These are phyloP conservation scores for Solanum dulcamara DNA, from an alignment of 257 asterid genomes.

Conservation along the genomic window DNA sequence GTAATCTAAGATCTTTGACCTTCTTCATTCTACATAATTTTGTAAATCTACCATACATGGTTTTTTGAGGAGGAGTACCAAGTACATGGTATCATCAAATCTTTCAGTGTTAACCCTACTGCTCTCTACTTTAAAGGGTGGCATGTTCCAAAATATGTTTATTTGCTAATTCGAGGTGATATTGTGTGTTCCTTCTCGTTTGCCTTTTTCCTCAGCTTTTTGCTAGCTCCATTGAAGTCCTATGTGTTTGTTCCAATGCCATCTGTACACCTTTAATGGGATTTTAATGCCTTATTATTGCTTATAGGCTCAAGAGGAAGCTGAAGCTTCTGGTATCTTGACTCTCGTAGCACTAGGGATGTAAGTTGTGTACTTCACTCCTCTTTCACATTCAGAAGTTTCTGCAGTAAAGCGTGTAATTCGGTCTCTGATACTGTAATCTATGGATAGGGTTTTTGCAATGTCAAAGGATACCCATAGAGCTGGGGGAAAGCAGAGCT, in stretches of 20 bases:
- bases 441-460: neutral
- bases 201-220: neutral
- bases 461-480: neutral
- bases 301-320: slow-evolving; percentile 6
- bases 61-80: no score
- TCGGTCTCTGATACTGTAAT: neutral
- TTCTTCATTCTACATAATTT: neutral
- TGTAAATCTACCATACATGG: neutral
- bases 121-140: neutral
- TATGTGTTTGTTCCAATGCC: neutral
- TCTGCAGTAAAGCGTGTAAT: neutral
- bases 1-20: neutral
- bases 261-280: neutral
- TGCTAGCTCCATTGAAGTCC: neutral
- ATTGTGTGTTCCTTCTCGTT: neutral
- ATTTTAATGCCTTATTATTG: neutral
- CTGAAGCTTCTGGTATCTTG: slow-evolving; percentile 5
- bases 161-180: neutral
- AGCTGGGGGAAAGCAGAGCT: slow-evolving; percentile 4
- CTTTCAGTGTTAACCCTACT: neutral
- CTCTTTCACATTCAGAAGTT: neutral
- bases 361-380: neutral
- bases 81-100: neutral
- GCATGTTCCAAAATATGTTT: neutral
- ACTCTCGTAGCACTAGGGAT: slow-evolving; percentile 2